These are phyloP conservation scores for Ettlia oleoabundans DNA, from an alignment of 139 green algal species.

Conservation along the genomic window DNA sequence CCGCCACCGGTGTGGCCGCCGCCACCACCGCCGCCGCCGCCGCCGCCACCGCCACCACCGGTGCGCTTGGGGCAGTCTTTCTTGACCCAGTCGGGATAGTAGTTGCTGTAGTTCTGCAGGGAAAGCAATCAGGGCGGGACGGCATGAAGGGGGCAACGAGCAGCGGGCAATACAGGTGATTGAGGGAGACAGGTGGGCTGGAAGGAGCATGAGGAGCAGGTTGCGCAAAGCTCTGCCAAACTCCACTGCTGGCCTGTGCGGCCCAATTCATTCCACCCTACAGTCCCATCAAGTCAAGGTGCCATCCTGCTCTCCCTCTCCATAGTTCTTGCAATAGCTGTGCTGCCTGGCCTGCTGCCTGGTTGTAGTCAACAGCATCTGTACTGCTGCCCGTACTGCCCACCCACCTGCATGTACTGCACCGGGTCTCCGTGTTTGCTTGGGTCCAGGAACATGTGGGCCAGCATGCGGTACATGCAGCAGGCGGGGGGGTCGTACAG, in stretches of 20 bases:
- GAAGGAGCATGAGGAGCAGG: too few species aligned
- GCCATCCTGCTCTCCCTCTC: too few species aligned
- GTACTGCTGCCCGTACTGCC: too few species aligned
- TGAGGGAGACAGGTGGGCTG: too few species aligned
- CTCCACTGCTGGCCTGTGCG: too few species aligned
- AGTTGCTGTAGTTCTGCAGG: background rate
- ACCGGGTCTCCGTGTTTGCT: background rate
- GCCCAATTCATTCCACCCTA: too few species aligned
- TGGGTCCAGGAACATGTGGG: background rate
- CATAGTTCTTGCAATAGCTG: background rate
- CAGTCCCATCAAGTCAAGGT: background rate
- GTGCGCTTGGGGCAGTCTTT: background rate
- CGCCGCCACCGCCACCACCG: too few species aligned
- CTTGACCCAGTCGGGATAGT: background rate
- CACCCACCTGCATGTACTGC: background rate
- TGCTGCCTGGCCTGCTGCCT: background rate
- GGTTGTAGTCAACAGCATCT: background rate
- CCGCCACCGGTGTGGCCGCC: too few species aligned
- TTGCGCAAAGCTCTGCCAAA: too few species aligned
- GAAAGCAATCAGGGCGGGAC: background rate
- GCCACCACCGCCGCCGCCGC: background rate
- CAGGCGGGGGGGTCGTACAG: background rate
- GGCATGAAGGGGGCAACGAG: background rate
- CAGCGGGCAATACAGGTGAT: background rate
- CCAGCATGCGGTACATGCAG: slow-evolving; percentile 3